Conservation (phyloP, 495 filamentous ascomycete genomes). For the Aspergillus leporis region DNA sequence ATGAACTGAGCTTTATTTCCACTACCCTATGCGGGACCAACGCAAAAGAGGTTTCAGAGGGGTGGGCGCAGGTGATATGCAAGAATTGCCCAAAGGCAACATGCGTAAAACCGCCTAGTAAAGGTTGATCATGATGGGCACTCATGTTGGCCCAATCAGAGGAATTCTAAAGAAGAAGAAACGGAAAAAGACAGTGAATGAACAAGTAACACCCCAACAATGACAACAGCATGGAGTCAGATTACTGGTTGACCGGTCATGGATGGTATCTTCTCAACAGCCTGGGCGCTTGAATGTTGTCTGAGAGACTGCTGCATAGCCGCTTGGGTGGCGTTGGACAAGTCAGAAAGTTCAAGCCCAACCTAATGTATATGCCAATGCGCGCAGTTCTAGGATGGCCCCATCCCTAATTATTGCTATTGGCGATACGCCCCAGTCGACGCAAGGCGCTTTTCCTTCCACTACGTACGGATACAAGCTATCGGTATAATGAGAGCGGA, state of each 20-base stretch:
- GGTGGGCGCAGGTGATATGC: background rate
- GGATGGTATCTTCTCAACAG: background rate
- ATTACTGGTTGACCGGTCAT: background rate
- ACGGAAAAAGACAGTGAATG: background rate
- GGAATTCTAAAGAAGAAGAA: background rate
- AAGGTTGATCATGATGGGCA: background rate
- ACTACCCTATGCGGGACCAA: background rate
- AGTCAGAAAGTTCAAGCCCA: constrained; percentile 14
- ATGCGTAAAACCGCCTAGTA: background rate
- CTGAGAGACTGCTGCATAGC: constrained; percentile 10
- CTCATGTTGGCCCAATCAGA: background rate
- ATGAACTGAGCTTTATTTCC: background rate
- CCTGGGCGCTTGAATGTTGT: background rate
- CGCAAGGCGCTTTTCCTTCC: background rate
- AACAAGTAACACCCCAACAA: background rate
- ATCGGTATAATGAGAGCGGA: background rate
- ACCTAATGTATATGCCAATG: background rate
- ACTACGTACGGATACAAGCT: background rate
- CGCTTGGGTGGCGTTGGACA: constrained; percentile 19
- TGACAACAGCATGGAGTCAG: background rate
- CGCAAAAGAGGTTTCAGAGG: background rate
- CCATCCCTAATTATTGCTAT: constrained; percentile 3
- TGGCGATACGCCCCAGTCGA: background rate
- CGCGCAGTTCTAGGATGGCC: background rate
- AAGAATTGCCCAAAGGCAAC: background rate